These are phyloP conservation scores for Malus fusca DNA, from an alignment of 306 rosid species.

Conservation along the genomic window DNA sequence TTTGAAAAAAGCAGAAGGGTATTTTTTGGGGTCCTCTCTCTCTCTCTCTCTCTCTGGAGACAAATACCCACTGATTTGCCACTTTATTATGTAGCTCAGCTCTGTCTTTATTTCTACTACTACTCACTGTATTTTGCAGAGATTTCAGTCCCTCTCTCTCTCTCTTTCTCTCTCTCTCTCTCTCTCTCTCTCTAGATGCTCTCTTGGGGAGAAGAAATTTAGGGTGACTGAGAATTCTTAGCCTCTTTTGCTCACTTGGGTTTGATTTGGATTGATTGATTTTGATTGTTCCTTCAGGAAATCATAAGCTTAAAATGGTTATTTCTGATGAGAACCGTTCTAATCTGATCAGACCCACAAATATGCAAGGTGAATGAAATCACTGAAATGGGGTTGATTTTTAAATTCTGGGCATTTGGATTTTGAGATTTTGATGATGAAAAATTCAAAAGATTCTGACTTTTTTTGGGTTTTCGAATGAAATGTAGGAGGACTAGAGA, in stretches of 20 bases:
- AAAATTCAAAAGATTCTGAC: constrained; percentile 11
- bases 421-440: constrained; percentile 2
- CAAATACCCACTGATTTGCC: constrained; percentile 32
- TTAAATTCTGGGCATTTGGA: not conserved
- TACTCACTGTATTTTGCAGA: not conserved
- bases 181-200: not conserved
- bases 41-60: constrained; percentile 12
- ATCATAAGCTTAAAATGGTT: constrained; percentile 26
- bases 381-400: not conserved
- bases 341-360: constrained; percentile 48
- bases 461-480: not conserved
- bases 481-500: constrained; percentile 37
- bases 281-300: constrained; percentile 13
- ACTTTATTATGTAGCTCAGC: not conserved
- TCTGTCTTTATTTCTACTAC: constrained; percentile 7
- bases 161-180: not conserved
- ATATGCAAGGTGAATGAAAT: constrained; percentile 36
- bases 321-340: constrained; percentile 47
- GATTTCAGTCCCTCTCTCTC: not conserved
- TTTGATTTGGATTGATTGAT: constrained; percentile 5
- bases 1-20: constrained; percentile 35
- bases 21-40: not conserved
- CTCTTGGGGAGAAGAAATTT: not conserved
- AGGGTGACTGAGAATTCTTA: not conserved
- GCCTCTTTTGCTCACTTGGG: not conserved